Evolutionary conservation across 345 rosid species (phyloP).

Genomic region (Triadica sebifera): DNA sequence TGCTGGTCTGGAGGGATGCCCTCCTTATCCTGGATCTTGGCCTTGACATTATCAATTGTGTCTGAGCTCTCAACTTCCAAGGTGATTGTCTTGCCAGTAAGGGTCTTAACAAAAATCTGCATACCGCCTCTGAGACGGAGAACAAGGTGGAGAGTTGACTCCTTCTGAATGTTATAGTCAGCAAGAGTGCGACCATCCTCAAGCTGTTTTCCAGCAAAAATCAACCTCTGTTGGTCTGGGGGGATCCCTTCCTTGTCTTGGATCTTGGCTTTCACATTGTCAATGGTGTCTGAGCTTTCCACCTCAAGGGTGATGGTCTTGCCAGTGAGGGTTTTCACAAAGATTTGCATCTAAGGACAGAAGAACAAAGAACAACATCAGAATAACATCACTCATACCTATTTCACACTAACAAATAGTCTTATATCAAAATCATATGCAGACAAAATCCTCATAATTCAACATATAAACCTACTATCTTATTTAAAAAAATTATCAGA

Average conservation of each 20-base stretch:
- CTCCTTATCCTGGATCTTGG: background rate
- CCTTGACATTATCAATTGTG: background rate
- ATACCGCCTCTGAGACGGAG: slow-evolving; percentile 4
- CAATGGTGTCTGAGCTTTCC: background rate
- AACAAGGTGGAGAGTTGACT: background rate
- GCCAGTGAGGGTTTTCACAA: slow-evolving; percentile 4
- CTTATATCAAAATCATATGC: too few relatives aligned
- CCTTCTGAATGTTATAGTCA: slow-evolving; percentile 5
- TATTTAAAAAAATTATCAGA: too few relatives aligned
- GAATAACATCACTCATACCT: too few relatives aligned
- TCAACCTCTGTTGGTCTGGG: background rate
- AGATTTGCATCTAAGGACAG: background rate
- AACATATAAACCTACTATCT: too few relatives aligned
- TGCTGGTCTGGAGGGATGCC: background rate
- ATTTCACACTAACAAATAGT: too few relatives aligned
- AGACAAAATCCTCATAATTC: too few relatives aligned
- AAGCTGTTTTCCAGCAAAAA: slow-evolving; percentile 1
- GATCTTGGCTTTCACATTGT: background rate
- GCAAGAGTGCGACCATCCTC: slow-evolving; percentile 9
- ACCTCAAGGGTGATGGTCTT: slow-evolving; percentile 1
- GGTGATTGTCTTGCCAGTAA: background rate
- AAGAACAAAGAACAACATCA: background rate
- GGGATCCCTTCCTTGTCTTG: slow-evolving; percentile 4
- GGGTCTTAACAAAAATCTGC: background rate
- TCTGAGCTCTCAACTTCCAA: background rate